Evolutionary conservation across 306 rosid genomes (phyloP).

Genomic region (Ormosia semicastrata): DNA sequence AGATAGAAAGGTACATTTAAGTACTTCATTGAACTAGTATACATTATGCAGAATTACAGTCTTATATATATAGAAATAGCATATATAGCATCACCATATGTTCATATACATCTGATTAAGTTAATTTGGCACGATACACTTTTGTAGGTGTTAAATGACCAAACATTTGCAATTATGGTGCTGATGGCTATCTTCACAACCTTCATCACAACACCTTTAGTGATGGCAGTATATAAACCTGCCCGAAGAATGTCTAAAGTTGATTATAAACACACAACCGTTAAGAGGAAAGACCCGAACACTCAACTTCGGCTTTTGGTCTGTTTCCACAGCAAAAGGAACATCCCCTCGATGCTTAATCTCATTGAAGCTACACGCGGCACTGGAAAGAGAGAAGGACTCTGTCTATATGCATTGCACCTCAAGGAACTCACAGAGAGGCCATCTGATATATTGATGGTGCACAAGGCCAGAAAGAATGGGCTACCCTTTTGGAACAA

Average conservation of each 20-base stretch:
- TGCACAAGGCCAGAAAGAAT: conserved; percentile 56
- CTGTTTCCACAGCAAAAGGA: conserved; percentile 55
- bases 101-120: neutral
- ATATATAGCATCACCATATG: neutral
- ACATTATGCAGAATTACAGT: neutral
- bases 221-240: conserved; percentile 55
- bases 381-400: conserved; percentile 40
- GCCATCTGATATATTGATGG: conserved; percentile 67
- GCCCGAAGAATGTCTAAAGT: conserved; percentile 31
- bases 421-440: conserved; percentile 67
- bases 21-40: neutral
- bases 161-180: conserved; percentile 74
- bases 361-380: conserved; percentile 68
- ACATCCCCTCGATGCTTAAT: conserved; percentile 57
- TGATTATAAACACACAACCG: conserved; percentile 42
- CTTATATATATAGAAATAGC: neutral
- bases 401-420: conserved; percentile 63
- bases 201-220: conserved; percentile 69
- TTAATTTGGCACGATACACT: neutral
- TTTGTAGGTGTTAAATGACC: conserved; percentile 70
- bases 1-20: conserved; percentile 51
- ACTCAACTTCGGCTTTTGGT: conserved; percentile 53
- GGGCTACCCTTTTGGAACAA: conserved; percentile 74
- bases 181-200: conserved; percentile 80
- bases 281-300: conserved; percentile 39